phyloP scores from a whole-genome alignment of 768 basidiomycete genomes.

The Psilocybe tampanensis region DNA sequence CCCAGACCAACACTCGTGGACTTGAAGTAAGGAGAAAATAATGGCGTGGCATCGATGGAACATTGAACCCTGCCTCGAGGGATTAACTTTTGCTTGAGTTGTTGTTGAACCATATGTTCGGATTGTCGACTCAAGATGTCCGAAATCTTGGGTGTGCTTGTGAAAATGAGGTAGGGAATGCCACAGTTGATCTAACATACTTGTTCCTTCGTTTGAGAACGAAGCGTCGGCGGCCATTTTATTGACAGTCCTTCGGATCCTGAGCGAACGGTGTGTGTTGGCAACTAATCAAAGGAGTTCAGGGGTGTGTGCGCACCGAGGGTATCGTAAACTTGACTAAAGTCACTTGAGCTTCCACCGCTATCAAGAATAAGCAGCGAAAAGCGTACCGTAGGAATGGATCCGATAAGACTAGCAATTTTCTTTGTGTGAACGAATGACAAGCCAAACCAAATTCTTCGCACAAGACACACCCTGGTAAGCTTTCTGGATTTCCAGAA shows the following conservation, averaged over 20 bases:
- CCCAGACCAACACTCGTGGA: not conserved
- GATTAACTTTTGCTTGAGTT: slow-evolving; percentile 40
- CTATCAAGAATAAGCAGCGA: not conserved
- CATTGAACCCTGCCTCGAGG: slow-evolving; percentile 48
- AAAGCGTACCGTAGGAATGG: slow-evolving; percentile 57
- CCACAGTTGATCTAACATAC: slow-evolving; percentile 28
- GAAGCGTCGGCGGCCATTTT: slow-evolving; percentile 47
- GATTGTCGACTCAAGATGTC: slow-evolving; percentile 42
- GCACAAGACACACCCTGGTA: slow-evolving; percentile 63
- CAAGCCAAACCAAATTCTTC: not conserved
- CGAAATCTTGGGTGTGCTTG: slow-evolving; percentile 40
- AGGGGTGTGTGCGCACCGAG: slow-evolving; percentile 47
- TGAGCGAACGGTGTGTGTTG: slow-evolving; percentile 31
- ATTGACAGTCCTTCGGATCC: slow-evolving; percentile 31
- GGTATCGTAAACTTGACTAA: slow-evolving; percentile 73
- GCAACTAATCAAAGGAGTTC: not conserved
- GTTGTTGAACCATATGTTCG: slow-evolving; percentile 36
- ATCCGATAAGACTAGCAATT: slow-evolving; percentile 64
- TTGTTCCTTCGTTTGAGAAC: slow-evolving; percentile 48
- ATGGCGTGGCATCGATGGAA: slow-evolving; percentile 46
- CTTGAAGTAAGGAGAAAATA: slow-evolving; percentile 13
- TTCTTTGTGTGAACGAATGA: not conserved
- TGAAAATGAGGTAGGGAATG: not conserved
- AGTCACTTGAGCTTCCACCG: slow-evolving; percentile 5
- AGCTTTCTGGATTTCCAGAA: slow-evolving; percentile 79